Evolutionary conservation across 2,329 filamentous ascomycete genomes (phyloP).

Genomic region (Colletotrichum liriopes): DNA sequence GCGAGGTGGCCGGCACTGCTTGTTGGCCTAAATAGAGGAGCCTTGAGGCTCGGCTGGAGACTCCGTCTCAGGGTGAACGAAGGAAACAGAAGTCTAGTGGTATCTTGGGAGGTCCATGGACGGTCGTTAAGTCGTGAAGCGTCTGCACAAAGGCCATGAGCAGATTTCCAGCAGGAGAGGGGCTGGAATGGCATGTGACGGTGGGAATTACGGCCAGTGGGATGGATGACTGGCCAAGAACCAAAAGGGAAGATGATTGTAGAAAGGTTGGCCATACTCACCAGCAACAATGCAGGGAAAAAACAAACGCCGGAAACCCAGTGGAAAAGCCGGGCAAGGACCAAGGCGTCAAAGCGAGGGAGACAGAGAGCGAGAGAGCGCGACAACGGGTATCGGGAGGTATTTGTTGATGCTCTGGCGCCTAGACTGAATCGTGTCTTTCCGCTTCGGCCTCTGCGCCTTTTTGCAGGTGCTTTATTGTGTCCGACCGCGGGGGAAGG

Average conservation of each 20-base stretch:
- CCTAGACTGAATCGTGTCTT: conserved; percentile 9
- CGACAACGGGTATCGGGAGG: neutral
- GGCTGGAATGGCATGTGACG: neutral
- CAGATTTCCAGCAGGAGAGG: conserved; percentile 6
- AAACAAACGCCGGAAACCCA: conserved; percentile 44
- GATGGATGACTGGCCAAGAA: neutral
- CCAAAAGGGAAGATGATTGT: neutral
- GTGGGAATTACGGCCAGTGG: neutral
- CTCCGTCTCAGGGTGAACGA: neutral
- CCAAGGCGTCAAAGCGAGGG: conserved; percentile 31
- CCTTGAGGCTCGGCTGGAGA: conserved; percentile 13
- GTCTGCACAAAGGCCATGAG: conserved; percentile 34
- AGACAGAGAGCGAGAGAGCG: neutral
- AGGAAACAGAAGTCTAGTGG: conserved; percentile 49
- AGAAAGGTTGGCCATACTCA: conserved; percentile 27
- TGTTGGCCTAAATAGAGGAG: neutral
- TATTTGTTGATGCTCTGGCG: conserved; percentile 23
- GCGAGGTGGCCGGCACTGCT: conserved; percentile 14
- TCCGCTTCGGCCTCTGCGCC: conserved; percentile 25
- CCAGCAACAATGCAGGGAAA: conserved; percentile 39
- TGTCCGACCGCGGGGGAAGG: conserved; percentile 25
- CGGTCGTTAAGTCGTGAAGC: conserved; percentile 51
- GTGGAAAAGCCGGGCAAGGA: conserved; percentile 21
- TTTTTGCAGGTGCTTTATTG: conserved; percentile 18
- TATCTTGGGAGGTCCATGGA: conserved; percentile 56